A percentile compares a stretch with the other conserved stretches of the same genome.
Evolutionary conservation across 2,329 filamentous ascomycete species (phyloP).

Genomic region (Tolypocladium capitatum): DNA sequence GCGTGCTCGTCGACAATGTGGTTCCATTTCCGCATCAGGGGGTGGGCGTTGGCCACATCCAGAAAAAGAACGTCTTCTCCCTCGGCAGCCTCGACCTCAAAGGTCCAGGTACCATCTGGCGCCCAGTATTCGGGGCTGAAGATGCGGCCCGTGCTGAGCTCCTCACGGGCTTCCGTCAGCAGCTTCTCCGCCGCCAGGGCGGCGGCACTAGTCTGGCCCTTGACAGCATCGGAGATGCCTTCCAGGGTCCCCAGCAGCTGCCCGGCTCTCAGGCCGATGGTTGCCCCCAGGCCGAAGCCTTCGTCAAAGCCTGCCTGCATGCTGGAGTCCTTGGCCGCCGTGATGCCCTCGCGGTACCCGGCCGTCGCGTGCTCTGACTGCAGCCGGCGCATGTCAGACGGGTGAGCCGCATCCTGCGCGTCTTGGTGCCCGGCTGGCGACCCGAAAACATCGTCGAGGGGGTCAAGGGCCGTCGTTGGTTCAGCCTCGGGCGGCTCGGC

Average conservation of each 20-base stretch:
- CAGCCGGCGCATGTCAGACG: constrained; percentile 58
- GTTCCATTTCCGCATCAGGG: constrained; percentile 51
- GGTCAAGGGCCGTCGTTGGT: constrained; percentile 6
- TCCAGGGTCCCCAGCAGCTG: constrained; percentile 66
- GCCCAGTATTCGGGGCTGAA: constrained; percentile 56
- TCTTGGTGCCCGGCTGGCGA: constrained; percentile 8
- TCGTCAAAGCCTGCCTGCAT: constrained; percentile 88
- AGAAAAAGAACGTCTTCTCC: constrained; percentile 37
- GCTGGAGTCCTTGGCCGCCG: constrained; percentile 57
- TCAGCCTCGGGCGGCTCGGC: background rate
- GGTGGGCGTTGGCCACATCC: constrained; percentile 55
- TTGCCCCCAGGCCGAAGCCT: constrained; percentile 73
- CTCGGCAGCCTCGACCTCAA: constrained; percentile 30
- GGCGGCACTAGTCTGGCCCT: constrained; percentile 11
- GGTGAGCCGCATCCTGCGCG: constrained; percentile 18
- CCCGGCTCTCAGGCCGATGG: constrained; percentile 62
- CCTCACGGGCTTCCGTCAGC: constrained; percentile 37
- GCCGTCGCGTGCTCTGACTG: constrained; percentile 66
- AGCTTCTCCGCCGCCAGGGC: constrained; percentile 16
- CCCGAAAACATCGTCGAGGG: constrained; percentile 25
- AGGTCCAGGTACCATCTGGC: constrained; percentile 59
- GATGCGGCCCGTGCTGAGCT: constrained; percentile 47
- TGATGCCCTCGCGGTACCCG: constrained; percentile 82
- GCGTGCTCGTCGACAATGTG: constrained; percentile 17
- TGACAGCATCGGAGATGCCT: constrained; percentile 45